Percentiles rank a stretch among this genome's conserved stretches.
Evolutionary conservation across 129 eudicot genomes (phyloP).

Genomic region (Silybum marianum): DNA sequence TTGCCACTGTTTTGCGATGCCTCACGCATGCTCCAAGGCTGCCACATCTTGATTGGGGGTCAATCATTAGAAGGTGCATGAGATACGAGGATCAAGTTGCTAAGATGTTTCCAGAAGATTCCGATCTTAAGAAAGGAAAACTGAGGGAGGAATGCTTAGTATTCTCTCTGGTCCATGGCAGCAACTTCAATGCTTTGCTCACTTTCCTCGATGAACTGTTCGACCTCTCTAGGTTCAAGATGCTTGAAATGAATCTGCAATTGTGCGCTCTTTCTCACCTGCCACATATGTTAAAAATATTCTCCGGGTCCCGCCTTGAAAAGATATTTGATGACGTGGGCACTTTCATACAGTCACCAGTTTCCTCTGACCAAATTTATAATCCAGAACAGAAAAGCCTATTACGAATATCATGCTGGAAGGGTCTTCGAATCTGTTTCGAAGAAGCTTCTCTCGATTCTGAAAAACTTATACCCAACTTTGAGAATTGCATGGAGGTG

Average conservation of each 20-base stretch:
- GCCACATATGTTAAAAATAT: constrained; percentile 54
- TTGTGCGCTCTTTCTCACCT: constrained; percentile 60
- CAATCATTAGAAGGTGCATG: constrained; percentile 80
- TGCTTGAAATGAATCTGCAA: constrained; percentile 71
- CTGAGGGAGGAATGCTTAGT: constrained; percentile 66
- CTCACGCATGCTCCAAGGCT: constrained; percentile 82
- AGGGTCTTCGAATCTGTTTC: constrained; percentile 62
- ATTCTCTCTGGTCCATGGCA: constrained; percentile 72
- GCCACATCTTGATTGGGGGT: constrained; percentile 84
- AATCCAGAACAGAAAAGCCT: constrained; percentile 44
- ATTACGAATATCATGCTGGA: constrained; percentile 74
- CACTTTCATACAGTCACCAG: constrained; percentile 47
- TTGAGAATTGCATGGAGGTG: constrained; percentile 74
- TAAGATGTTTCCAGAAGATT: constrained; percentile 30
- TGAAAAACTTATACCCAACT: constrained; percentile 40
- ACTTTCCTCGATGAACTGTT: constrained; percentile 79
- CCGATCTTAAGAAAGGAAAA: constrained; percentile 39
- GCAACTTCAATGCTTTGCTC: constrained; percentile 60
- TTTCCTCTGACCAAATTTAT: constrained; percentile 45
- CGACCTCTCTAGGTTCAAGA: constrained; percentile 70
- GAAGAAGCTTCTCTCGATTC: constrained; percentile 48
- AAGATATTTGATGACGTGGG: constrained; percentile 72
- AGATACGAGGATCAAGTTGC: constrained; percentile 60
- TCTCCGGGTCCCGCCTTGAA: constrained; percentile 70
- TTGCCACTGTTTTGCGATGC: constrained; percentile 60